These are phyloP conservation scores for Talaromyces sp. DNA, from an alignment of 2,329 filamentous ascomycete genomes.

Conservation along the genomic window DNA sequence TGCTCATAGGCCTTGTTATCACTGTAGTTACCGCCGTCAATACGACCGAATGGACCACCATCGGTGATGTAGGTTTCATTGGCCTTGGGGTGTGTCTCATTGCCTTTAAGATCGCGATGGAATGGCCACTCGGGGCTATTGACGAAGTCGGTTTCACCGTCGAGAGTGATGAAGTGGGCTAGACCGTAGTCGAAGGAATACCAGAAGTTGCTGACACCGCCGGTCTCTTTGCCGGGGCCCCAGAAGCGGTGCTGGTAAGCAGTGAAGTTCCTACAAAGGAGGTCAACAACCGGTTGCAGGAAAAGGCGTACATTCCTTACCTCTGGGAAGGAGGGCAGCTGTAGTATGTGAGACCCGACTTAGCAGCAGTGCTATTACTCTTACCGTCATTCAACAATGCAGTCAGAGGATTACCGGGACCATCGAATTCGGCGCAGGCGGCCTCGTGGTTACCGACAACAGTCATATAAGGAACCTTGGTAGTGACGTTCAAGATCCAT, in stretches of 20 bases:
- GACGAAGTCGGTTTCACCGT: constrained; percentile 49
- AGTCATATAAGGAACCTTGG: constrained; percentile 48
- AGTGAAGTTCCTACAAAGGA: constrained; percentile 43
- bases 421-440: constrained; percentile 47
- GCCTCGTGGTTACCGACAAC: constrained; percentile 50
- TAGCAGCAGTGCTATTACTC: constrained; percentile 39
- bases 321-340: constrained; percentile 50
- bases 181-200: constrained; percentile 53
- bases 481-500: constrained; percentile 42
- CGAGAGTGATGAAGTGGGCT: constrained; percentile 48
- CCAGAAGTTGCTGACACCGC: constrained; percentile 51
- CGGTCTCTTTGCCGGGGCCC: constrained; percentile 46
- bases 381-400: constrained; percentile 45
- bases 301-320: constrained; percentile 19
- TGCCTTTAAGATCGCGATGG: constrained; percentile 26
- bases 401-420: constrained; percentile 40
- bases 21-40: constrained; percentile 18
- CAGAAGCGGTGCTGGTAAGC: constrained; percentile 49
- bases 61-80: constrained; percentile 46
- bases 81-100: constrained; percentile 38
- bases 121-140: constrained; percentile 39
- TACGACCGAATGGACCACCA: constrained; percentile 41
- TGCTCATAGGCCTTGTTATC: constrained; percentile 26
- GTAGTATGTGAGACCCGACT: constrained; percentile 44
- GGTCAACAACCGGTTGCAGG: neutral